These are phyloP conservation scores for Metarhizium humberi DNA, from an alignment of 2,329 filamentous ascomycete genomes.

Conservation along the genomic window DNA sequence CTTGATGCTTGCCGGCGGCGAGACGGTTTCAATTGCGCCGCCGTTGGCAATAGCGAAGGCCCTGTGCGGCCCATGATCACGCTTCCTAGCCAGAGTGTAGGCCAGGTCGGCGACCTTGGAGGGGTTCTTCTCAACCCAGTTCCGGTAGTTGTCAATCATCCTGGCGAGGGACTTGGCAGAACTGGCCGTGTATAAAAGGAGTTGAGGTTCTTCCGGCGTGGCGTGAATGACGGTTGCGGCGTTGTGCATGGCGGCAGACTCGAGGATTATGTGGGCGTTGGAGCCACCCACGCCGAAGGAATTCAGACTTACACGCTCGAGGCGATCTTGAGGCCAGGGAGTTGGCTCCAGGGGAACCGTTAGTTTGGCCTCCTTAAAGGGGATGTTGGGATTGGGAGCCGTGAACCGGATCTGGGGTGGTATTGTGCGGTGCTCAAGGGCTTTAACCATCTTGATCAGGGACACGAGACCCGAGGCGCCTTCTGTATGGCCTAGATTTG, in stretches of 20 bases:
- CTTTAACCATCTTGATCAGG: constrained; percentile 24
- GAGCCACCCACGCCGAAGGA: constrained; percentile 27
- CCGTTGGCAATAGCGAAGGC: constrained; percentile 7
- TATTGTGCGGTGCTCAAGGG: constrained; percentile 29
- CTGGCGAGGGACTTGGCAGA: background rate
- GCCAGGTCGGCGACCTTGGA: constrained; percentile 2
- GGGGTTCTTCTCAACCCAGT: background rate
- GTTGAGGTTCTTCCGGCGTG: background rate
- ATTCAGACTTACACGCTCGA: constrained; percentile 18
- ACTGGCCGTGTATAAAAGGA: background rate
- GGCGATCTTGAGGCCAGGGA: constrained; percentile 25
- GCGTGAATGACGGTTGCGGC: too few species aligned
- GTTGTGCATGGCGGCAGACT: background rate
- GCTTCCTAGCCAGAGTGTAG: constrained; percentile 6
- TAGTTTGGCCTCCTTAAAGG: constrained; percentile 16
- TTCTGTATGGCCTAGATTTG: constrained; percentile 35
- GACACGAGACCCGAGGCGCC: constrained; percentile 32
- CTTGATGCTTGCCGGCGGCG: constrained; percentile 15
- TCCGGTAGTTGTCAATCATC: background rate
- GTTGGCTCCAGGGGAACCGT: constrained; percentile 18
- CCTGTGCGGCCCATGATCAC: constrained; percentile 6
- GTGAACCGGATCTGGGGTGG: constrained; percentile 5
- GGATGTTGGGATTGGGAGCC: constrained; percentile 21
- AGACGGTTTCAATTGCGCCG: background rate
- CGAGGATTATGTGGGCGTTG: constrained; percentile 21